A percentile compares a stretch with the other conserved stretches of the same genome.
These are phyloP conservation scores for Mesembryanthemum crystallinum DNA, from an alignment of 148 eudicot genomes.

Conservation along the genomic window DNA sequence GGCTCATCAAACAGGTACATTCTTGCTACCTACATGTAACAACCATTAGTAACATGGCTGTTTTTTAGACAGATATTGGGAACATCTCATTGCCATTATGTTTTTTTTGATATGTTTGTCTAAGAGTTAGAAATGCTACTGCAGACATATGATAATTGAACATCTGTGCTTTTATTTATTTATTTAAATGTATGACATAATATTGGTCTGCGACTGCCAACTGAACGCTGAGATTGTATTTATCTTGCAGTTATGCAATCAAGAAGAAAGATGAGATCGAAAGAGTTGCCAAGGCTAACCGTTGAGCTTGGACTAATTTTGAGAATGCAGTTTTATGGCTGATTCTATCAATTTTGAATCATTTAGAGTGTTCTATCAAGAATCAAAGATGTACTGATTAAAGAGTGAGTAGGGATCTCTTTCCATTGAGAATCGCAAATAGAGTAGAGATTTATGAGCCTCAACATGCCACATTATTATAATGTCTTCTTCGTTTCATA, in stretches of 20 bases:
- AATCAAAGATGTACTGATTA: slow-evolving; percentile 11
- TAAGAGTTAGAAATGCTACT: too few relatives aligned
- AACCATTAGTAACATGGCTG: neutral
- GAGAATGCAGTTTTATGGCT: neutral
- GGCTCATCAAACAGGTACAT: slow-evolving; percentile 38
- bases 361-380: neutral
- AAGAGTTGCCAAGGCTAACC: slow-evolving; percentile 40
- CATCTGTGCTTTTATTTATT: neutral
- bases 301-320: slow-evolving; percentile 18
- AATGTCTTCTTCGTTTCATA: too few relatives aligned
- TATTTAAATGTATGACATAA: too few relatives aligned
- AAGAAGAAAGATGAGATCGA: slow-evolving; percentile 41
- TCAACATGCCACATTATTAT: too few relatives aligned
- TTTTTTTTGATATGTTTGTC: too few relatives aligned
- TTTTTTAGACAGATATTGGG: neutral
- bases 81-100: too few relatives aligned
- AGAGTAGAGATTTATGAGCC: neutral
- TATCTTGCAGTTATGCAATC: slow-evolving; percentile 30
- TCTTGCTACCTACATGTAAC: neutral
- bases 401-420: neutral
- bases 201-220: neutral
- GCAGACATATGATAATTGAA: neutral
- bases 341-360: neutral
- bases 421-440: neutral
- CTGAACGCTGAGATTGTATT: neutral